phyloP scores from a whole-genome alignment of 768 basidiomycete species.

The Terana coerulea region DNA sequence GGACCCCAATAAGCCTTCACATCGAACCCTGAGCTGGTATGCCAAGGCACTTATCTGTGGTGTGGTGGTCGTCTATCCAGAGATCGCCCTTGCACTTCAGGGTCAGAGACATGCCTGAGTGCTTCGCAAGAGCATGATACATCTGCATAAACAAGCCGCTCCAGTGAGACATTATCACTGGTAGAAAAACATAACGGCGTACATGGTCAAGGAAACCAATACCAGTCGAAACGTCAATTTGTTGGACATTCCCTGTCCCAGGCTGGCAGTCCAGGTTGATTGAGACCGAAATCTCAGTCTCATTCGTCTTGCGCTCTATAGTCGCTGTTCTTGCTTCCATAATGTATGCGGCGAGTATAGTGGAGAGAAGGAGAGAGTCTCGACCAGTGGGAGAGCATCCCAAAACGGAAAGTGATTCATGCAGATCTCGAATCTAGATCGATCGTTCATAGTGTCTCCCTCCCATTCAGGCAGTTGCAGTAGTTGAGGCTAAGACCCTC shows the following conservation, averaged over 20 bases:
- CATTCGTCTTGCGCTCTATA: constrained; percentile 81
- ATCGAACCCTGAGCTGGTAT: background rate
- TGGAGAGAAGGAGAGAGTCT: background rate
- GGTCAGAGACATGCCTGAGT: constrained; percentile 88
- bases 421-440: too few relatives aligned
- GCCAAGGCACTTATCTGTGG: constrained; percentile 78
- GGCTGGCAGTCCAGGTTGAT: constrained; percentile 80
- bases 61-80: constrained; percentile 98
- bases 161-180: background rate
- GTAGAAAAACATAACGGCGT: constrained; percentile 21
- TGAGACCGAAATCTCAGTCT: constrained; percentile 83
- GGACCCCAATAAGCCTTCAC: constrained; percentile 9
- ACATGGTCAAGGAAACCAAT: constrained; percentile 99
- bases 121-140: constrained; percentile 97
- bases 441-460: too few relatives aligned
- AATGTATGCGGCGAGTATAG: constrained; percentile 1
- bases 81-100: constrained; percentile 94
- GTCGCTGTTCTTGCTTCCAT: constrained; percentile 57
- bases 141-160: too few relatives aligned
- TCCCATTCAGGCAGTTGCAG: too few relatives aligned
- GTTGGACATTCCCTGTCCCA: constrained; percentile 57
- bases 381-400: background rate
- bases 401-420: background rate
- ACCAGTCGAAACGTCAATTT: constrained; percentile 85
- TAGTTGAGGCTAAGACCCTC: too few relatives aligned